A percentile compares a stretch with the other conserved stretches of the same genome.
These are phyloP conservation scores for Paxillus ammoniavirescens DNA, from an alignment of 768 basidiomycete species.

Conservation along the genomic window DNA sequence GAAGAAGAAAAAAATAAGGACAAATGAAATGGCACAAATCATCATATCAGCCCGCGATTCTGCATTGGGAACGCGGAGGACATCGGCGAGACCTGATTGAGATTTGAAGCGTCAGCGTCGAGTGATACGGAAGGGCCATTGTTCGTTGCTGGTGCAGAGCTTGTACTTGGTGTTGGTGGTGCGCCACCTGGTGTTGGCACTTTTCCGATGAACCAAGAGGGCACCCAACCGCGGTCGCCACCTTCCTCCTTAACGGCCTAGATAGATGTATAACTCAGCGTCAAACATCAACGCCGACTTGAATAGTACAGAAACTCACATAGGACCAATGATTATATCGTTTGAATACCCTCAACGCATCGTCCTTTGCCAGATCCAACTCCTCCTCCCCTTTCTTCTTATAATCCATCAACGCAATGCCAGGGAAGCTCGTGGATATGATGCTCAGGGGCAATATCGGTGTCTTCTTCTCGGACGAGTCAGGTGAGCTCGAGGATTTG, in stretches of 20 bases:
- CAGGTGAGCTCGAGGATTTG: constrained; percentile 41
- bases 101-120: constrained; percentile 41
- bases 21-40: constrained; percentile 5
- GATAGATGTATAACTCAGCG: constrained; percentile 10
- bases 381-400: constrained; percentile 93
- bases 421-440: constrained; percentile 97
- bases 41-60: constrained; percentile 21
- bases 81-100: constrained; percentile 68
- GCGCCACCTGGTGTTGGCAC: constrained; percentile 46
- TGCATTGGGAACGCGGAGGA: constrained; percentile 73
- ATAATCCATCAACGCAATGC: constrained; percentile 95
- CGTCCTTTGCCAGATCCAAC: constrained; percentile 84
- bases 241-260: constrained; percentile 92
- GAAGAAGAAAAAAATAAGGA: not conserved
- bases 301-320: constrained; percentile 41
- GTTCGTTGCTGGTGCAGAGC: constrained; percentile 34
- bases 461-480: constrained; percentile 48
- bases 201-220: constrained; percentile 97
- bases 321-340: constrained; percentile 98
- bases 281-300: not conserved
- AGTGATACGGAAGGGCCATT: constrained; percentile 26
- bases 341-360: constrained; percentile 90
- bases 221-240: constrained; percentile 96
- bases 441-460: constrained; percentile 90
- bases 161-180: constrained; percentile 51